Evolutionary conservation across 208 protist species (phyloP).

Genomic region (Tritrichomonas foetus): DNA sequence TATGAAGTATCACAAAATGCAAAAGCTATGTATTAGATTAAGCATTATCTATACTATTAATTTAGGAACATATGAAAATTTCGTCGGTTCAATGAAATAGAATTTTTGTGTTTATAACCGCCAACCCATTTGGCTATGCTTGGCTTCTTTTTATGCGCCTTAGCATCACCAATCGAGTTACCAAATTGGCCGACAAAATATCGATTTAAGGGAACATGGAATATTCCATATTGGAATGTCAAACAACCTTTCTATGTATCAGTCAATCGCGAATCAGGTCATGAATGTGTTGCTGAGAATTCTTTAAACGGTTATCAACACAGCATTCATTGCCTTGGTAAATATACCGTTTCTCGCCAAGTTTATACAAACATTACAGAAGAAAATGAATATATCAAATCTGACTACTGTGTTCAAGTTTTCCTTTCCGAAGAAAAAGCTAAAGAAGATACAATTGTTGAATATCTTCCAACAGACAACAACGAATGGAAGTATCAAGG

Average conservation of each 20-base stretch:
- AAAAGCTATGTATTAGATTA: too few species aligned
- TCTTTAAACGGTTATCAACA: background rate
- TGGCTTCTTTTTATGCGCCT: background rate
- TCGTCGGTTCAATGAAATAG: too few species aligned
- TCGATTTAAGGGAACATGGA: background rate
- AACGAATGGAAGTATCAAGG: background rate
- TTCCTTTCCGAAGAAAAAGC: background rate
- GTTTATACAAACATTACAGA: background rate
- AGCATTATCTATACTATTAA: too few species aligned
- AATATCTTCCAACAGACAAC: background rate
- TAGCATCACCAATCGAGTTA: background rate
- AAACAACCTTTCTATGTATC: background rate
- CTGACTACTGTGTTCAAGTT: background rate
- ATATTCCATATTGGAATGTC: background rate
- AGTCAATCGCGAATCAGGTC: background rate
- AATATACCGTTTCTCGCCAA: background rate
- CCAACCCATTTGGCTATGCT: background rate
- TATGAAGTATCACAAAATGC: too few species aligned
- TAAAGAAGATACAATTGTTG: background rate
- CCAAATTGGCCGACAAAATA: background rate
- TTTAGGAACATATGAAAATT: too few species aligned
- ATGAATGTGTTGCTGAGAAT: background rate
- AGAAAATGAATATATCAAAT: too few species aligned
- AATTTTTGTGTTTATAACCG: too few species aligned
- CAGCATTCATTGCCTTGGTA: background rate